phyloP scores from a whole-genome alignment of 2,329 filamentous ascomycete species.

The Hypoxylon sp. region DNA sequence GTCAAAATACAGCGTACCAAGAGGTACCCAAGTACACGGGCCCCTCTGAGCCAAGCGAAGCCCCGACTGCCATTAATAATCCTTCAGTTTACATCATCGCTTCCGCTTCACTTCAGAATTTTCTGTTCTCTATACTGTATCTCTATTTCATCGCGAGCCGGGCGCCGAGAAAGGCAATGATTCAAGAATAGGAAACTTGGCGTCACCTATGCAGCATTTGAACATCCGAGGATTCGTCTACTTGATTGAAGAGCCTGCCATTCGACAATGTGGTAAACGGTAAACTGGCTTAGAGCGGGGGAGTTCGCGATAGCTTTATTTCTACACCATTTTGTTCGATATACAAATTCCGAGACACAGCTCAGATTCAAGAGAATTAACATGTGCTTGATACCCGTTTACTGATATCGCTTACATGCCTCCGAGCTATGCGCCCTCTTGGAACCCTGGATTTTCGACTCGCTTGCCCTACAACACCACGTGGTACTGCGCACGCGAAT shows the following conservation, averaged over 20 bases:
- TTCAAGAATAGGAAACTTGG: no score
- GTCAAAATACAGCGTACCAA: no score
- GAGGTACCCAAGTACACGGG: no score
- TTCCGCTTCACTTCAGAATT: no score
- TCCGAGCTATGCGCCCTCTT: slow-evolving; percentile 24
- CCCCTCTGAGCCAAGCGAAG: no score
- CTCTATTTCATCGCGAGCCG: no score
- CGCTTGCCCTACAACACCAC: slow-evolving; percentile 1
- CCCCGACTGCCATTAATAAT: no score
- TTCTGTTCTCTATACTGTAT: no score
- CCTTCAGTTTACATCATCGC: no score
- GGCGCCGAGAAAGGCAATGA: no score
- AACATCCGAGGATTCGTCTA: neutral
- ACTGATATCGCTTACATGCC: neutral
- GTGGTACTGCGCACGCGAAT: neutral
- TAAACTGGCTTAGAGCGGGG: slow-evolving; percentile 8
- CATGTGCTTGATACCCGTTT: slow-evolving; percentile 5
- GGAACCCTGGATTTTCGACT: neutral
- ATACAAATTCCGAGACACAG: neutral
- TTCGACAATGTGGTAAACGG: slow-evolving; percentile 25
- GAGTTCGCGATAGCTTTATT: neutral
- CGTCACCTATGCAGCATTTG: neutral
- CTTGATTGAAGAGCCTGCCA: neutral
- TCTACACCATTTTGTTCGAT: neutral
- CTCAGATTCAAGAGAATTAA: neutral